These are phyloP conservation scores for Diaporthe batatas DNA, from an alignment of 2,329 filamentous ascomycete genomes.

Conservation along the genomic window DNA sequence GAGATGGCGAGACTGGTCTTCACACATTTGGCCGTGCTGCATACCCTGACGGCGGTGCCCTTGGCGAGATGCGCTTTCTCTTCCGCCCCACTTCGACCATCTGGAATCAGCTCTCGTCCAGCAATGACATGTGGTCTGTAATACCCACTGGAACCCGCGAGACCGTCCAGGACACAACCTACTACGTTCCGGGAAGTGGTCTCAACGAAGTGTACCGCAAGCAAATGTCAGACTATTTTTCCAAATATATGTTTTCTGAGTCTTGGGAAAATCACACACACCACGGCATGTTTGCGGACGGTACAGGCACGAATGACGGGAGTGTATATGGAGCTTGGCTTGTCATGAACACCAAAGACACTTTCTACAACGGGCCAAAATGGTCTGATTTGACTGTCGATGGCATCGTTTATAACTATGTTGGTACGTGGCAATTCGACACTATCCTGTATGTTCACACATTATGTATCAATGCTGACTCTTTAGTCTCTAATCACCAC, in stretches of 20 bases:
- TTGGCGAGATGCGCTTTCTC: conserved; percentile 72
- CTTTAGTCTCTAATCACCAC: conserved; percentile 69
- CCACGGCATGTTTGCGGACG: conserved; percentile 62
- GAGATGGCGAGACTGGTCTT: conserved; percentile 72
- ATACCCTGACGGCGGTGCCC: conserved; percentile 71
- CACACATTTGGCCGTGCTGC: conserved; percentile 71
- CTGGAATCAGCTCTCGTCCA: conserved; percentile 73
- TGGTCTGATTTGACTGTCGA: conserved; percentile 74
- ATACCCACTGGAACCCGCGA: conserved; percentile 59
- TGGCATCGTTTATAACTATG: conserved; percentile 76
- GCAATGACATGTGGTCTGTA: conserved; percentile 66
- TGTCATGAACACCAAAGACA: conserved; percentile 74
- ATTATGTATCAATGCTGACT: not conserved
- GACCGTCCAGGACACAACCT: conserved; percentile 73
- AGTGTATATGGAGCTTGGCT: conserved; percentile 71
- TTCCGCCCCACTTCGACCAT: conserved; percentile 70
- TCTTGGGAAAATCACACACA: conserved; percentile 69
- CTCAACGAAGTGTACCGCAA: conserved; percentile 67
- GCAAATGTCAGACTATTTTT: conserved; percentile 72
- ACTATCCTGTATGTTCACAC: too few relatives aligned
- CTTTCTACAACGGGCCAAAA: conserved; percentile 71
- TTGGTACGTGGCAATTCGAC: conserved; percentile 37
- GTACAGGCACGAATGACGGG: conserved; percentile 60
- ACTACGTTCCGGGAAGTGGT: conserved; percentile 67
- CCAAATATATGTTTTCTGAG: conserved; percentile 74